These are phyloP conservation scores for Tuber magnatum DNA, from an alignment of 495 filamentous ascomycete genomes.

Conservation along the genomic window DNA sequence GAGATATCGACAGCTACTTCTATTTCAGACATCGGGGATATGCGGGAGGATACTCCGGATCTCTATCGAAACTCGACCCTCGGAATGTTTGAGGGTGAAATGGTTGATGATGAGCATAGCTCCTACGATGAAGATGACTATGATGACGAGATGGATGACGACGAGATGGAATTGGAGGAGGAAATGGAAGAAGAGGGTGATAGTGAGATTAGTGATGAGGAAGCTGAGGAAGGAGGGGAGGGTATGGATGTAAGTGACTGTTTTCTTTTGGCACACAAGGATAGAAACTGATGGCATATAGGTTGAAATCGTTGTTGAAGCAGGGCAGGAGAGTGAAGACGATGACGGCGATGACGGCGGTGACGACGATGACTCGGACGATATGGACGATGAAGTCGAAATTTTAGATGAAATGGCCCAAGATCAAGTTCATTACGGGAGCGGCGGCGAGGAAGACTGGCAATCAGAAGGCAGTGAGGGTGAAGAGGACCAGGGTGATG, in stretches of 20 bases:
- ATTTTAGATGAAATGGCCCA: constrained; percentile 53
- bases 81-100: constrained; percentile 86
- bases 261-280: background rate
- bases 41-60: constrained; percentile 93
- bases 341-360: constrained; percentile 64
- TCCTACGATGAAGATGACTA: constrained; percentile 83
- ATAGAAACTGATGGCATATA: constrained; percentile 51
- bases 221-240: constrained; percentile 65
- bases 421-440: constrained; percentile 53
- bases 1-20: constrained; percentile 87
- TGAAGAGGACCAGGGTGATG: constrained; percentile 45
- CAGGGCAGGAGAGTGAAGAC: constrained; percentile 54
- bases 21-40: constrained; percentile 75
- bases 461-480: constrained; percentile 44
- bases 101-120: constrained; percentile 68
- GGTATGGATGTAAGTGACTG: constrained; percentile 56
- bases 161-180: constrained; percentile 58
- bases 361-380: constrained; percentile 53
- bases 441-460: constrained; percentile 50
- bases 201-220: constrained; percentile 86
- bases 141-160: constrained; percentile 65
- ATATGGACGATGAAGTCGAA: constrained; percentile 52
- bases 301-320: constrained; percentile 78
- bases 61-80: constrained; percentile 93
- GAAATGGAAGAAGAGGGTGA: constrained; percentile 57